Conservation (phyloP, 305 asterid genomes). For the Lippia alba region DNA sequence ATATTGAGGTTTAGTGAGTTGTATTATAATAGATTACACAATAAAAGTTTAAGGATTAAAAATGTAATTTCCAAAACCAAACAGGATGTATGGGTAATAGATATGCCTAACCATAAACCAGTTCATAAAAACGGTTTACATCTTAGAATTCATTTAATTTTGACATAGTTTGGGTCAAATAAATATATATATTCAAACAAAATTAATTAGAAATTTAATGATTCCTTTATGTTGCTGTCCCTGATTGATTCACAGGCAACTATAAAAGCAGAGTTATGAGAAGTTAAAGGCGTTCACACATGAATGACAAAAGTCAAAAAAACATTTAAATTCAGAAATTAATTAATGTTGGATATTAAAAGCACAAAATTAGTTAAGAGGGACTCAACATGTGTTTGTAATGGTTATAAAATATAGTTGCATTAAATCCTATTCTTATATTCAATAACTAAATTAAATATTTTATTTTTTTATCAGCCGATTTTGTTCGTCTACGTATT, state of each 20-base stretch:
- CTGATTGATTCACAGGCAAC: not conserved
- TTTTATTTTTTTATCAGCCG: not conserved
- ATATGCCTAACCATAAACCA: not conserved
- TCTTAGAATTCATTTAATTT: not conserved
- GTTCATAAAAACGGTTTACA: not conserved
- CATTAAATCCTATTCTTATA: not conserved
- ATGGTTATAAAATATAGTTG: not conserved
- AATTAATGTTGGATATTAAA: constrained; percentile 4
- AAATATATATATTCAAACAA: not conserved
- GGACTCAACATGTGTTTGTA: not conserved
- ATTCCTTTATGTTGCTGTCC: not conserved
- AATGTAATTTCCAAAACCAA: too few species aligned
- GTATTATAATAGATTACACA: too few species aligned
- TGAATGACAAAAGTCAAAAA: constrained; percentile 11
- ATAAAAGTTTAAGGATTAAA: too few species aligned
- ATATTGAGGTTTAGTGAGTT: too few species aligned
- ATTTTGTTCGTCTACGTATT: not conserved
- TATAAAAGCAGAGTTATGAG: constrained; percentile 1
- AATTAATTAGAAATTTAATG: not conserved
- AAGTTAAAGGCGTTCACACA: constrained; percentile 15
- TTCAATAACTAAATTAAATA: not conserved
- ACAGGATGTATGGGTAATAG: too few species aligned
- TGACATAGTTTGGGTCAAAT: not conserved
- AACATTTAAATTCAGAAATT: constrained; percentile 25
- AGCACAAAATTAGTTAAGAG: not conserved